Evolutionary conservation across 2,329 filamentous ascomycete genomes (phyloP).

Genomic region (Peltaster fructicola): DNA sequence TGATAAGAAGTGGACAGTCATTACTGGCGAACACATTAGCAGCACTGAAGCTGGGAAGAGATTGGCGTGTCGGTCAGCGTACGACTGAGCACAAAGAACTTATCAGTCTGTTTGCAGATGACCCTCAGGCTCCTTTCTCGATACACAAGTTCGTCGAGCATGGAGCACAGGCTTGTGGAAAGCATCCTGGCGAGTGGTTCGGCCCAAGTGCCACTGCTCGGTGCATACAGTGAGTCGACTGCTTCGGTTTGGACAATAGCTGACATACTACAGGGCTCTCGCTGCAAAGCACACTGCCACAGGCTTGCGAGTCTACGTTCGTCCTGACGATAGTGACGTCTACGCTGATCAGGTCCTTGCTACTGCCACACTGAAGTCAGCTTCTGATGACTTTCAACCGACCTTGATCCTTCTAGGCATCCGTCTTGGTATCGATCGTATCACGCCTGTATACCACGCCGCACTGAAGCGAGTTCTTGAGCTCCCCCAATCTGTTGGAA

Average conservation of each 20-base stretch:
- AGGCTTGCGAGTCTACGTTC: constrained; percentile 66
- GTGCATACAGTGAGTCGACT: constrained; percentile 63
- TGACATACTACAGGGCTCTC: constrained; percentile 44
- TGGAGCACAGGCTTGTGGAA: constrained; percentile 72
- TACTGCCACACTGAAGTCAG: constrained; percentile 44
- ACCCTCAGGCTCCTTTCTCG: constrained; percentile 72
- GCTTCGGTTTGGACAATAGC: not conserved
- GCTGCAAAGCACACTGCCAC: constrained; percentile 45
- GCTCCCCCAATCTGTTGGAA: constrained; percentile 84
- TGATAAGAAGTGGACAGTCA: constrained; percentile 93
- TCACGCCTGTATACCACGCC: constrained; percentile 89
- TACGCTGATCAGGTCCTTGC: constrained; percentile 79
- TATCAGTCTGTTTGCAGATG: constrained; percentile 71
- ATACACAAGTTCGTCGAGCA: constrained; percentile 88
- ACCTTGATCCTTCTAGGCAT: constrained; percentile 82
- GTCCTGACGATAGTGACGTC: constrained; percentile 76
- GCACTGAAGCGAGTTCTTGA: constrained; percentile 72
- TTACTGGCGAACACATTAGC: constrained; percentile 73
- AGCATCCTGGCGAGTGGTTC: constrained; percentile 96
- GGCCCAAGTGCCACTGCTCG: constrained; percentile 89
- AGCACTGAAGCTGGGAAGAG: constrained; percentile 59
- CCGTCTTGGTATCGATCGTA: constrained; percentile 77
- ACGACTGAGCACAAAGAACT: constrained; percentile 48
- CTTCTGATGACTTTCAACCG: constrained; percentile 52
- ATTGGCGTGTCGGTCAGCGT: constrained; percentile 53